A percentile compares a stretch with the other conserved stretches of the same genome.
These are phyloP conservation scores for Globisporangium yorkense DNA, from an alignment of 352 stramenopile species.

Conservation along the genomic window DNA sequence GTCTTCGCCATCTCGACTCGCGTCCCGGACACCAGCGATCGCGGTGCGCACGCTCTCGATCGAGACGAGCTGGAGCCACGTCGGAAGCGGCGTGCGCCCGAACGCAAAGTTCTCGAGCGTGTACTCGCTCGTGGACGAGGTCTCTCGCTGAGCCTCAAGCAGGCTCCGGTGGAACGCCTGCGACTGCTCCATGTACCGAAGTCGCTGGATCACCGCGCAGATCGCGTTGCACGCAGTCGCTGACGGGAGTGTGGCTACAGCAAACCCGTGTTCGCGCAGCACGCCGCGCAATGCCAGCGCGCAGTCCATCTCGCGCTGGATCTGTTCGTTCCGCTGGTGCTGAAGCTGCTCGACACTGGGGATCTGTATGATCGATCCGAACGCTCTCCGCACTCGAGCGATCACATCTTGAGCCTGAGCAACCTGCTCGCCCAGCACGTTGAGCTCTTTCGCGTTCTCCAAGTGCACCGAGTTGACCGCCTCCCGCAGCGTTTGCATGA, in stretches of 20 bases:
- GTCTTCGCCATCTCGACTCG: neutral
- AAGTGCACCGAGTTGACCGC: constrained; percentile 1
- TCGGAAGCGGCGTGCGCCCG: constrained; percentile 43
- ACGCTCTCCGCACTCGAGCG: neutral
- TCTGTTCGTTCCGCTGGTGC: neutral
- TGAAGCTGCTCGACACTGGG: neutral
- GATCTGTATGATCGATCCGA: neutral
- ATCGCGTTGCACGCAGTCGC: neutral
- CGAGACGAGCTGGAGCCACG: constrained; percentile 31
- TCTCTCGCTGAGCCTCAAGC: constrained; percentile 16
- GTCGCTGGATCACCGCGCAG: constrained; percentile 13
- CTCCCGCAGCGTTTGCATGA: neutral
- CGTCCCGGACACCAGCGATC: constrained; percentile 5
- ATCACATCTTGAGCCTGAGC: neutral
- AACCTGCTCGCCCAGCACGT: neutral
- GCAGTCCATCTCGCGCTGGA: constrained; percentile 3
- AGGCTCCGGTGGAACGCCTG: constrained; percentile 27
- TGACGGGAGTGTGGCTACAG: neutral
- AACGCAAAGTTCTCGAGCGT: constrained; percentile 48
- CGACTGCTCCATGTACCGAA: constrained; percentile 27
- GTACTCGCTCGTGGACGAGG: constrained; percentile 18
- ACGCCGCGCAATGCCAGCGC: neutral
- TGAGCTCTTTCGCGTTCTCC: neutral
- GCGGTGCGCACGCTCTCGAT: constrained; percentile 10
- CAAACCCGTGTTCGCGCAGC: neutral